Evolutionary conservation across 768 basidiomycete genomes (phyloP).

Genomic region (Pleurotus tuoliensis): DNA sequence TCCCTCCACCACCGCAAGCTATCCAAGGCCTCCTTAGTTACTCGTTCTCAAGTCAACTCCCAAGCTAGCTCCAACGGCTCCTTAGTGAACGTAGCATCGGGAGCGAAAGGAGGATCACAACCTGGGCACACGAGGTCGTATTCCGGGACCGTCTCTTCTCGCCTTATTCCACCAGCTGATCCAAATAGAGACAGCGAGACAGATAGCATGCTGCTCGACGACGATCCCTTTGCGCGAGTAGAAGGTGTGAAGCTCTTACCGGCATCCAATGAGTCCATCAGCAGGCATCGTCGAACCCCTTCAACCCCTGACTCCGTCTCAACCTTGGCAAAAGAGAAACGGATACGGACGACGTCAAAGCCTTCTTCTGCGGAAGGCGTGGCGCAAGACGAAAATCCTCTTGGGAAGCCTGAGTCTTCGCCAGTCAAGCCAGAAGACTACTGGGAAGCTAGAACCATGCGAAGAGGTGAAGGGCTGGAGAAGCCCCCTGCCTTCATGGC

Average conservation of each 20-base stretch:
- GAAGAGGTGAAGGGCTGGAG: slow-evolving; percentile 36
- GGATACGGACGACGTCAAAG: slow-evolving; percentile 1
- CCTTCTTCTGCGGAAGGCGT: slow-evolving; percentile 11
- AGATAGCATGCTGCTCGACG: slow-evolving; percentile 6
- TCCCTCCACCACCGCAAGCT: not conserved
- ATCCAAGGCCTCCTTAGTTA: not conserved
- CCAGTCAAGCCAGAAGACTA: slow-evolving; percentile 20
- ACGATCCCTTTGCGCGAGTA: slow-evolving; percentile 52
- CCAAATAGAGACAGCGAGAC: not conserved
- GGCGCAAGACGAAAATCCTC: slow-evolving; percentile 3
- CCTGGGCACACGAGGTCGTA: not conserved
- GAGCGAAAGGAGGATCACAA: not conserved
- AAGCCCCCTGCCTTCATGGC: slow-evolving; percentile 33
- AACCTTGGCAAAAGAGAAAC: not conserved
- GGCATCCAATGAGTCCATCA: slow-evolving; percentile 7
- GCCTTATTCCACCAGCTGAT: slow-evolving; percentile 1
- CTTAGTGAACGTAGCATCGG: not conserved
- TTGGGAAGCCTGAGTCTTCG: slow-evolving; percentile 11
- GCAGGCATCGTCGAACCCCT: not conserved
- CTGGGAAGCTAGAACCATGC: slow-evolving; percentile 31
- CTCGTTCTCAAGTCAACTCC: not conserved
- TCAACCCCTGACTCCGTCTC: slow-evolving; percentile 6
- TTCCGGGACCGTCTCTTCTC: slow-evolving; percentile 3
- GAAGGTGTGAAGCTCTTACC: slow-evolving; percentile 47
- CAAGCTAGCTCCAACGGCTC: not conserved